These are phyloP conservation scores for Xylaria sp. DNA, from an alignment of 2,329 filamentous ascomycete species.

Conservation along the genomic window DNA sequence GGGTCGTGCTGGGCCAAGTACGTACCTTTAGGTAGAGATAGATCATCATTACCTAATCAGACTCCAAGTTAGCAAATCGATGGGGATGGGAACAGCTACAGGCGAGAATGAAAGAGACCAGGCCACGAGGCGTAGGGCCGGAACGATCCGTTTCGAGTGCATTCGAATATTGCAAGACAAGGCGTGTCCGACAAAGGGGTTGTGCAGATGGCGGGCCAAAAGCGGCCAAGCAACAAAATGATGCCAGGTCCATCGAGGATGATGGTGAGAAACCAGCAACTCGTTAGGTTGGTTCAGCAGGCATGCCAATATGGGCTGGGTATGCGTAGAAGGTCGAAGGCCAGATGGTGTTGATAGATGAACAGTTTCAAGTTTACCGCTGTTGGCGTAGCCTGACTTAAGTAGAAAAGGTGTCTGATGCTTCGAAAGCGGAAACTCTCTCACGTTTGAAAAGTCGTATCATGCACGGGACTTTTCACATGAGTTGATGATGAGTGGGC, in stretches of 20 bases:
- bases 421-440: background rate
- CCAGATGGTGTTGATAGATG: background rate
- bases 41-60: conserved; percentile 67
- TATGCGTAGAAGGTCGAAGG: background rate
- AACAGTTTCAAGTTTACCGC: background rate
- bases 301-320: background rate
- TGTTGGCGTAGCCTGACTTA: background rate
- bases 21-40: conserved; percentile 72
- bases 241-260: background rate
- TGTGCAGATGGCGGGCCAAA: background rate
- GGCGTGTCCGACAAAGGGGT: conserved; percentile 9
- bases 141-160: background rate
- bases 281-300: background rate
- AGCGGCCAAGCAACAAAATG: conserved; percentile 2
- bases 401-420: background rate
- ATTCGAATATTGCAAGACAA: conserved; percentile 29
- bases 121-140: conserved; percentile 16
- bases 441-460: background rate
- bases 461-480: background rate
- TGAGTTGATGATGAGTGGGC: background rate
- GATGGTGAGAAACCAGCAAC: background rate
- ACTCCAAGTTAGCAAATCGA: conserved; percentile 15
- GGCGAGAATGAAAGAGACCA: background rate
- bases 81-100: background rate
- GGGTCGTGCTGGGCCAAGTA: background rate